Percentiles rank a stretch among this genome's conserved stretches.
These are phyloP conservation scores for Pseudocercospora eumusae DNA, from an alignment of 2,329 filamentous ascomycete species.

Conservation along the genomic window DNA sequence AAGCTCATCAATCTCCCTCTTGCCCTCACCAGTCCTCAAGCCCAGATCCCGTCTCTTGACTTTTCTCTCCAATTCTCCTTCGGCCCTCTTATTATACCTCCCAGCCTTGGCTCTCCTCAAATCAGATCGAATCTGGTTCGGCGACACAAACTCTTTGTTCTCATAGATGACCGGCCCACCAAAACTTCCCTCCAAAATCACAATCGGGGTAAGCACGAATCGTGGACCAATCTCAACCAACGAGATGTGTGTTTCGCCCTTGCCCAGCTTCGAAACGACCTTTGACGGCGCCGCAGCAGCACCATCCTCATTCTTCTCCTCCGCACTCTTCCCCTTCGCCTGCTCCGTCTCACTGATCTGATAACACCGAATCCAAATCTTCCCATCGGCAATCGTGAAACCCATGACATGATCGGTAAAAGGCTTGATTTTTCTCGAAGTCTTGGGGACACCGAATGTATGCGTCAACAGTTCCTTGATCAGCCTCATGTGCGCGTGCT, in stretches of 20 bases:
- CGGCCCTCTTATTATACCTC: constrained; percentile 73
- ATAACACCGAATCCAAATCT: constrained; percentile 95
- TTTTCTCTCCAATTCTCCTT: constrained; percentile 70
- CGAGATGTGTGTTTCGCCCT: constrained; percentile 69
- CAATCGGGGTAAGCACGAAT: constrained; percentile 89
- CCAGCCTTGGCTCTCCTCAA: constrained; percentile 73
- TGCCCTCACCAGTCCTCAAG: constrained; percentile 66
- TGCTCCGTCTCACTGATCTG: constrained; percentile 83
- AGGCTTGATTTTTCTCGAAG: constrained; percentile 85
- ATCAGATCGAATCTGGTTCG: constrained; percentile 86
- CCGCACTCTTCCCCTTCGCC: constrained; percentile 50
- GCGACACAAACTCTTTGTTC: constrained; percentile 95
- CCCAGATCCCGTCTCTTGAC: constrained; percentile 77
- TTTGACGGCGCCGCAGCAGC: constrained; percentile 40
- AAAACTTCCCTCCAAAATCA: constrained; percentile 93
- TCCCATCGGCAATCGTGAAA: constrained; percentile 86
- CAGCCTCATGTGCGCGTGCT: constrained; percentile 72
- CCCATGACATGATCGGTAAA: constrained; percentile 95
- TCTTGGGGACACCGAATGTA: constrained; percentile 88
- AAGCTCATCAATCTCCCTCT: constrained; percentile 66
- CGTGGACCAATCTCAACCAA: constrained; percentile 92
- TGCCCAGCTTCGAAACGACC: constrained; percentile 46
- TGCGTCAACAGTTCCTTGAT: constrained; percentile 89
- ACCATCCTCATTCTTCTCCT: constrained; percentile 38
- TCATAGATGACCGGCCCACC: constrained; percentile 96